These are phyloP conservation scores for Wallacemonas sp. DNA, from an alignment of 208 protist species.

Conservation along the genomic window DNA sequence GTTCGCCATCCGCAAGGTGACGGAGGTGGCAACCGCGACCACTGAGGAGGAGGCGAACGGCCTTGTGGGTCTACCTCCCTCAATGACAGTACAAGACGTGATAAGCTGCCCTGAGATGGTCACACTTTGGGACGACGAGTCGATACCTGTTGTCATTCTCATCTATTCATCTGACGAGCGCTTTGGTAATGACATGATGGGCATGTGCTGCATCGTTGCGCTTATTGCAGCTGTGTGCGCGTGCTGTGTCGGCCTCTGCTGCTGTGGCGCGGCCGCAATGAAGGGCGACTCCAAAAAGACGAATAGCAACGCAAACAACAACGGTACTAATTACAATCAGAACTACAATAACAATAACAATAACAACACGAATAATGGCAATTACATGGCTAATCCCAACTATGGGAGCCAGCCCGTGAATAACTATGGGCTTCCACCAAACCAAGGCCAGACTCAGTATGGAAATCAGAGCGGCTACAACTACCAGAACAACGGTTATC, in stretches of 20 bases:
- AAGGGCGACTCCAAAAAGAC: neutral
- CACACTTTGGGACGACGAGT: neutral
- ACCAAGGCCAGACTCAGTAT: conserved; percentile 4
- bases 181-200: conserved; percentile 7
- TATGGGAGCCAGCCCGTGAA: neutral
- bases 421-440: neutral
- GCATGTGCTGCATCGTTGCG: conserved; percentile 2
- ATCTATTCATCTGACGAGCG: neutral
- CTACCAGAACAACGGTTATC: neutral
- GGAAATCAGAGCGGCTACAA: neutral
- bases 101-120: neutral
- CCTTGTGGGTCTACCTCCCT: neutral
- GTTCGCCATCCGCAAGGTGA: conserved; percentile 8
- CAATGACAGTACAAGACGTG: neutral
- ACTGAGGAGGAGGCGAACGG: conserved; percentile 13
- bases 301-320: conserved; percentile 2
- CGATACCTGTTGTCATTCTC: neutral
- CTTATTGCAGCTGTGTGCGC: neutral
- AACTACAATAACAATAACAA: conserved; percentile 3
- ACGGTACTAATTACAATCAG: conserved; percentile 3
- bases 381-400: conserved; percentile 8
- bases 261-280: conserved; percentile 8
- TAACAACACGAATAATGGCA: conserved; percentile 8
- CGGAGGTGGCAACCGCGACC: conserved; percentile 4
- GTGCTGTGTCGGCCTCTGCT: conserved; percentile 9